Percentiles rank a stretch among this genome's conserved stretches.
phyloP scores from a whole-genome alignment of 805 yeast species.

The Phaffomyces antillensis region DNA sequence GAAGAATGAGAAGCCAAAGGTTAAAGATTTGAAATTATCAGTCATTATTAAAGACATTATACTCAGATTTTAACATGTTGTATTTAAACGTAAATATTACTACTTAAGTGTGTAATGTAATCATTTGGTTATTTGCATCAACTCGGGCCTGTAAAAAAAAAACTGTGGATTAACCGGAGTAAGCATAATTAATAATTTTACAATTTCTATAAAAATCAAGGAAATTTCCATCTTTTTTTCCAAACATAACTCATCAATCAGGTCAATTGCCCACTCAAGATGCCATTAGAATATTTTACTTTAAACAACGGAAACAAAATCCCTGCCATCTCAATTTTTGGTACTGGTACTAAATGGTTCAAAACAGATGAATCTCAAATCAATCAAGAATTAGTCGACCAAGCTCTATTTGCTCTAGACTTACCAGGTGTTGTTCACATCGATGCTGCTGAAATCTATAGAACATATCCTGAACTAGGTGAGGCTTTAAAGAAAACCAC shows the following conservation, averaged over 20 bases:
- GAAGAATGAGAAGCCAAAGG: constrained; percentile 13
- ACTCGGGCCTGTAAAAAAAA: too few relatives aligned
- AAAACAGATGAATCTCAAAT: constrained; percentile 24
- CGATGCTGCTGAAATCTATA: constrained; percentile 53
- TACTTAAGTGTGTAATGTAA: too few relatives aligned
- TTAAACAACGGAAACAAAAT: constrained; percentile 31
- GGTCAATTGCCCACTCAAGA: not conserved
- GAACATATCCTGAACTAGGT: constrained; percentile 48
- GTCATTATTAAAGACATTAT: too few relatives aligned
- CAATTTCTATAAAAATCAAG: too few relatives aligned
- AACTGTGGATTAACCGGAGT: too few relatives aligned
- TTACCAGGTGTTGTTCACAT: constrained; percentile 46
- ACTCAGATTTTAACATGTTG: too few relatives aligned
- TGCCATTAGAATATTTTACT: constrained; percentile 14
- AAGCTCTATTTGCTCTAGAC: constrained; percentile 26
- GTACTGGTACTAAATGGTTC: constrained; percentile 57
- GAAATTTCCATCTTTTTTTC: too few relatives aligned
- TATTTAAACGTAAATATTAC: too few relatives aligned
- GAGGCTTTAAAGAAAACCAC: constrained; percentile 35
- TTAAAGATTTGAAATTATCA: constrained; percentile 7
- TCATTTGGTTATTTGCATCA: too few relatives aligned
- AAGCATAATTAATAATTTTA: too few relatives aligned
- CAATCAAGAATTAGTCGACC: constrained; percentile 27
- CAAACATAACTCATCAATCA: too few relatives aligned
- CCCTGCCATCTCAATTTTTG: constrained; percentile 45